Conservation (phyloP, 371 early-diverging fungal genomes). For the Smittium culicis region DNA sequence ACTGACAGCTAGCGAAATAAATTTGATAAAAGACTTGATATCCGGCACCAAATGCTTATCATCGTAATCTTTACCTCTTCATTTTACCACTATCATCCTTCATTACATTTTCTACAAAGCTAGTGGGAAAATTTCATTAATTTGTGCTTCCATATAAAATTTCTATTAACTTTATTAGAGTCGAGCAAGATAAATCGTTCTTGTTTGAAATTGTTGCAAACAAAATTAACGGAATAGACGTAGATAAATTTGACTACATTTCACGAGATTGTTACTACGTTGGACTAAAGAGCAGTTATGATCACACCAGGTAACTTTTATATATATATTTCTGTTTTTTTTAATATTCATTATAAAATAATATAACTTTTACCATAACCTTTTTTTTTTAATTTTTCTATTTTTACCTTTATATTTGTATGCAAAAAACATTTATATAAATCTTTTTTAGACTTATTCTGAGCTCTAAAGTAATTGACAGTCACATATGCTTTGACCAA, state of each 20-base stretch:
- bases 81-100: neutral
- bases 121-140: neutral
- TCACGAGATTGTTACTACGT: slow-evolving; percentile 78
- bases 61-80: too few species aligned
- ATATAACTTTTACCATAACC: neutral
- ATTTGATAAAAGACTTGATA: slow-evolving; percentile 74
- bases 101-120: neutral
- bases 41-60: slow-evolving; percentile 37
- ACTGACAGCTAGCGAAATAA: slow-evolving; percentile 46
- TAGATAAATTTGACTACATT: slow-evolving; percentile 95
- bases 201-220: slow-evolving; percentile 94
- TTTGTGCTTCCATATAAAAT: too few species aligned
- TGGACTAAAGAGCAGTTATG: slow-evolving; percentile 66
- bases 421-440: neutral
- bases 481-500: slow-evolving; percentile 78
- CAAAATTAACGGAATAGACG: slow-evolving; percentile 83
- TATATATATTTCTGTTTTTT: slow-evolving; percentile 3
- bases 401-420: neutral
- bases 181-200: slow-evolving; percentile 34
- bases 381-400: slow-evolving; percentile 14
- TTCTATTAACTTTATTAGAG: neutral
- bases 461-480: slow-evolving; percentile 68
- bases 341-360: neutral
- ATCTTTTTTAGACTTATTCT: slow-evolving; percentile 56
- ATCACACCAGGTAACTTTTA: slow-evolving; percentile 40